Base-by-base conservation (phyloP, 129 eudicot genomes). In the Chrysanthemum lavandulifolium region DNA sequence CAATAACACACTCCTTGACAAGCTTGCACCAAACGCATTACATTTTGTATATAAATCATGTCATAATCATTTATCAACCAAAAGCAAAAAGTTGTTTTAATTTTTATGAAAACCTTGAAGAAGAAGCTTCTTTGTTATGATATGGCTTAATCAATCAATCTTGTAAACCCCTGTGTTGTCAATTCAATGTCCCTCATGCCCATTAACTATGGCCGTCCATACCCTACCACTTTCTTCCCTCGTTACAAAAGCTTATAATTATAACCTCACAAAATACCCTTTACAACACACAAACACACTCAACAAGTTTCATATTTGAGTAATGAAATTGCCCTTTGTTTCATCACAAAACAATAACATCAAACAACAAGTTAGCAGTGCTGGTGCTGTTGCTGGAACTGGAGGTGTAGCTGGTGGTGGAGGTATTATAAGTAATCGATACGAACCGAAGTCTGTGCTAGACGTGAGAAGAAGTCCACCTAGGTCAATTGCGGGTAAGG, bases 361-460 rank as follows among this genome's bases (percentile, higher is more conserved):
- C 9, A 77, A 77, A 47, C 74, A 68, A 60, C 58, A 70, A 64
- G 55, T 51, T 25, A 51, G 47, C 62, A 56, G 62, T 60, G 67
- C 47, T 27, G 74, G 57, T 55, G 64, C 31, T 29, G 31, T 3
- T 2, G 45, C 47, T 40, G 47, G 47, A 40, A 5, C 9, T 7
- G 47, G 47, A 40, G 47, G 47, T 40, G 47, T 6, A 6, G 82
- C 58, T 15, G 74, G 57, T 55, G 65, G 73, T 19, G 79, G 33
- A 16, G 79, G 57, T 65, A 36, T 23, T 18, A 60, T 69, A 23
- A 43, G 82, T 54, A 78, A 47, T 57, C 82, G 83, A 25, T 94
- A 90, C 99, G 96, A 94, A 65, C 99, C 97, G 43, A 94, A 91
- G 51, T 94, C 99, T 23, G 99, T 88, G 8, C 97, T 90, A 1